Evolutionary conservation across 192 early-diverging fungal genomes (phyloP).

Genomic region (Backusella circina): DNA sequence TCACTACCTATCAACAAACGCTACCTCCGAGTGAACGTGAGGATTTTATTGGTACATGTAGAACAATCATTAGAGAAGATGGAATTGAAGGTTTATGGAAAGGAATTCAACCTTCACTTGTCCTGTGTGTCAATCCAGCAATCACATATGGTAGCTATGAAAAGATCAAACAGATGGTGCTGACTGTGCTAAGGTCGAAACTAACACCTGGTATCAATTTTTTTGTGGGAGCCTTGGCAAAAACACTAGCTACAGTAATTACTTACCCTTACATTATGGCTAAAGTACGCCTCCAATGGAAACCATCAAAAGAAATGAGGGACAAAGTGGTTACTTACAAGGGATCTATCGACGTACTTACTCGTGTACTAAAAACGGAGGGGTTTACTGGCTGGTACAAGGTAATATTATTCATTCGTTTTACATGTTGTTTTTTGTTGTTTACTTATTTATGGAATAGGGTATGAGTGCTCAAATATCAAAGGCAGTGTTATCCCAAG

Average conservation of each 20-base stretch:
- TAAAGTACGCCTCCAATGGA: conserved; percentile 94
- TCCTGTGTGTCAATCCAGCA: conserved; percentile 92
- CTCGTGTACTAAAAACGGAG: conserved; percentile 72
- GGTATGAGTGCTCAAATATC: conserved; percentile 97
- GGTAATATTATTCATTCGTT: conserved; percentile 43
- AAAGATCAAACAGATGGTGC: conserved; percentile 59
- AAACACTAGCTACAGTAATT: conserved; percentile 84
- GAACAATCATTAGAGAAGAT: conserved; percentile 72
- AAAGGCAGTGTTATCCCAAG: conserved; percentile 99
- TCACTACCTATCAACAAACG: conserved; percentile 95
- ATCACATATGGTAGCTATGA: conserved; percentile 98
- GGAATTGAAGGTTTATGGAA: conserved; percentile 85
- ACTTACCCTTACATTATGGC: conserved; percentile 99
- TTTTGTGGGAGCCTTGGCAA: conserved; percentile 87
- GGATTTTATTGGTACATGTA: conserved; percentile 60
- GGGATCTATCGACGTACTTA: conserved; percentile 81
- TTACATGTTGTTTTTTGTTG: neutral
- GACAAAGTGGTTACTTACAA: conserved; percentile 61
- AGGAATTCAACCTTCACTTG: conserved; percentile 87
- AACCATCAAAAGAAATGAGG: conserved; percentile 64
- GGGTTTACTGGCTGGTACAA: conserved; percentile 93
- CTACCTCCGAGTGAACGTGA: conserved; percentile 58
- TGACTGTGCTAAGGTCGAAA: conserved; percentile 45
- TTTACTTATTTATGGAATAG: conserved; percentile 35
- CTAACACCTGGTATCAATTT: conserved; percentile 86